Evolutionary conservation across 116 monocot species (phyloP).

Genomic region (Dioscorea cayenensis): DNA sequence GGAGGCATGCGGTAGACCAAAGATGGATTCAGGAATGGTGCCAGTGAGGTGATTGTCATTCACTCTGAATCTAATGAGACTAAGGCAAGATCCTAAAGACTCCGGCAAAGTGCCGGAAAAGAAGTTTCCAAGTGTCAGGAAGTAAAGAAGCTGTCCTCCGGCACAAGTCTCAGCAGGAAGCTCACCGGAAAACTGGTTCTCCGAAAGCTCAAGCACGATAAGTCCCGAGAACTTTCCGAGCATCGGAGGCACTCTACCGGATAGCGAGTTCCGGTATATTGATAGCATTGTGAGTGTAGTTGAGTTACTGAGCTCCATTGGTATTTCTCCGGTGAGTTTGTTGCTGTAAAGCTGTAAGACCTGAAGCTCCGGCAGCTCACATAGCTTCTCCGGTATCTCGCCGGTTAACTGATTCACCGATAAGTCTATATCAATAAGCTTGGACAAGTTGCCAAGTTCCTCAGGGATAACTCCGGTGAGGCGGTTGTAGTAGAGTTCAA

Average conservation of each 20-base stretch:
- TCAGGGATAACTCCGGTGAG: slow-evolving; percentile 60
- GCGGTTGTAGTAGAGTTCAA: slow-evolving; percentile 88
- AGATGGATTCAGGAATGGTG: slow-evolving; percentile 40
- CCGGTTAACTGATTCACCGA: slow-evolving; percentile 78
- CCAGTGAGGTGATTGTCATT: slow-evolving; percentile 65
- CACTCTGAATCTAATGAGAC: slow-evolving; percentile 72
- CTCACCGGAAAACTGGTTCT: slow-evolving; percentile 68
- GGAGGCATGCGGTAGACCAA: slow-evolving; percentile 62
- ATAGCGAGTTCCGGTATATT: slow-evolving; percentile 61
- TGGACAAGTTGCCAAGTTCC: slow-evolving; percentile 75
- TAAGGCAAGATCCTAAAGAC: slow-evolving; percentile 40
- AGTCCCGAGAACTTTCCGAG: slow-evolving; percentile 62
- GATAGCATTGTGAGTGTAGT: slow-evolving; percentile 64
- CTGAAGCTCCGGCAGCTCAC: slow-evolving; percentile 43
- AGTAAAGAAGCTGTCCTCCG: slow-evolving; percentile 53
- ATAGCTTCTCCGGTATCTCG: slow-evolving; percentile 44
- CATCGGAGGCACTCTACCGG: slow-evolving; percentile 50
- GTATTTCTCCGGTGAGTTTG: slow-evolving; percentile 64
- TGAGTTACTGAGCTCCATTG: slow-evolving; percentile 61
- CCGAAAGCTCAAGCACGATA: slow-evolving; percentile 68
- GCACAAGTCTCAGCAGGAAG: slow-evolving; percentile 59
- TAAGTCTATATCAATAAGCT: slow-evolving; percentile 59
- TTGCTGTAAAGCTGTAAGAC: slow-evolving; percentile 82
- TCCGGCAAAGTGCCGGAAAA: slow-evolving; percentile 64
- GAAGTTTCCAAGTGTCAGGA: slow-evolving; percentile 61